Percentiles rank a stretch among this genome's conserved stretches.
Conservation (phyloP, 2,329 filamentous ascomycete species). For the Aspergillus brasiliensis region DNA sequence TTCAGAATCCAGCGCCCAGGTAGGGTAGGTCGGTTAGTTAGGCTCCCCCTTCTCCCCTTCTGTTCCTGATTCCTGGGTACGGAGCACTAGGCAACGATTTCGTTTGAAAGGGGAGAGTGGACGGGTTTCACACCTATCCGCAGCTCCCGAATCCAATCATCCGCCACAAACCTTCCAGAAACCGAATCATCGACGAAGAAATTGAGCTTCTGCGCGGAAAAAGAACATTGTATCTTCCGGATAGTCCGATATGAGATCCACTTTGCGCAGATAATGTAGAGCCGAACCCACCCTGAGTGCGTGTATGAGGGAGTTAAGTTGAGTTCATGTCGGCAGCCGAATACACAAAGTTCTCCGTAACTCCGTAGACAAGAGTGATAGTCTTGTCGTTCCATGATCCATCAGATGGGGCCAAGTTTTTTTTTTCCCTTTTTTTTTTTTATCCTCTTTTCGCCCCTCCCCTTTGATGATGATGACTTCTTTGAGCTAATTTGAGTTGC, state of each 20-base stretch:
- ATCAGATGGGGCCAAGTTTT: neutral
- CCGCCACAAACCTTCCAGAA: slow-evolving; percentile 6
- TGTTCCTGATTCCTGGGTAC: slow-evolving; percentile 4
- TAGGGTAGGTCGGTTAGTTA: neutral
- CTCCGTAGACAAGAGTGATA: neutral
- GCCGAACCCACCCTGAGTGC: neutral
- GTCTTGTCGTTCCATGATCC: neutral
- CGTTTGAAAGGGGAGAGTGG: neutral
- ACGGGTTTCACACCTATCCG: slow-evolving; percentile 3
- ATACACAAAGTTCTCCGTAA: neutral
- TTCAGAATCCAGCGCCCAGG: neutral
- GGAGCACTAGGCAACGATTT: neutral
- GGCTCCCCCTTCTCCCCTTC: neutral
- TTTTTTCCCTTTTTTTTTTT: no score
- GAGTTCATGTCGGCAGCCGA: neutral
- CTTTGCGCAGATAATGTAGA: neutral
- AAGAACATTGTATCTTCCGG: neutral
- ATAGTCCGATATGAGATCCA: neutral
- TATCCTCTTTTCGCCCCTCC: neutral
- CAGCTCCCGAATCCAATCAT: slow-evolving; percentile 5
- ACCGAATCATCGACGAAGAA: slow-evolving; percentile 6
- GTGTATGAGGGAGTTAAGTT: neutral
- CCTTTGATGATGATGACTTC: no score
- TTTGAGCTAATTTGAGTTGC: no score
- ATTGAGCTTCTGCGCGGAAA: neutral